These are phyloP conservation scores for Sporisorium exsertum DNA, from an alignment of 1,284 basidiomycete genomes.

Conservation along the genomic window DNA sequence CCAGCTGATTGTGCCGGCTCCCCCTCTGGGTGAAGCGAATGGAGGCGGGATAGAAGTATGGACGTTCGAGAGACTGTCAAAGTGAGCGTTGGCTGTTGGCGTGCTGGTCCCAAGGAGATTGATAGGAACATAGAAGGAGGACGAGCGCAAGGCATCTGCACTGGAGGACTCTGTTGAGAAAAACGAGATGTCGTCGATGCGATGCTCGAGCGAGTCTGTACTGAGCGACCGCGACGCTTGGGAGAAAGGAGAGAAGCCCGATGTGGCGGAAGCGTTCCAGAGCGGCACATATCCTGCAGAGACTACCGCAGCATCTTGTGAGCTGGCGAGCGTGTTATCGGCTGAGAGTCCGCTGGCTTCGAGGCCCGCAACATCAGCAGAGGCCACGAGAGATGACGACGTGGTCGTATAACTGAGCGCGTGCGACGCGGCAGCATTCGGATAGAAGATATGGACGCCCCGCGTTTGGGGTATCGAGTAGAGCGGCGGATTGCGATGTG, in stretches of 20 bases:
- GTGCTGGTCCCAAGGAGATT: conserved; percentile 12
- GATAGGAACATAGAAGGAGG: conserved; percentile 16
- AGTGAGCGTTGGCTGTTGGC: not conserved
- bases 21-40: not conserved
- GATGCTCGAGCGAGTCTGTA: conserved; percentile 5
- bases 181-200: conserved; percentile 7
- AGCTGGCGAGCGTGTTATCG: not conserved
- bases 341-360: conserved; percentile 1
- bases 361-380: not conserved
- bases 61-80: not conserved
- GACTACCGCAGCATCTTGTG: not conserved
- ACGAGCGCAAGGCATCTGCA: not conserved
- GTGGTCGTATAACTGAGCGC: conserved; percentile 6
- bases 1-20: conserved; percentile 7
- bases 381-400: conserved; percentile 2
- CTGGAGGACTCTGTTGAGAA: conserved; percentile 1
- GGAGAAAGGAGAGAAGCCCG: conserved; percentile 1
- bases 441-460: conserved; percentile 34
- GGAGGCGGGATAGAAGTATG: not conserved
- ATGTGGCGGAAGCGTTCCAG: conserved; percentile 24
- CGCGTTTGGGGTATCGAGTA: conserved; percentile 20
- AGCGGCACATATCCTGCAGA: conserved; percentile 28
- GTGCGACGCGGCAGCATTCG: conserved; percentile 26
- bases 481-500: conserved; percentile 7
- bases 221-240: not conserved